Base-by-base conservation (phyloP, 2,329 filamentous ascomycete species). In the Karstenula rhodostoma region DNA sequence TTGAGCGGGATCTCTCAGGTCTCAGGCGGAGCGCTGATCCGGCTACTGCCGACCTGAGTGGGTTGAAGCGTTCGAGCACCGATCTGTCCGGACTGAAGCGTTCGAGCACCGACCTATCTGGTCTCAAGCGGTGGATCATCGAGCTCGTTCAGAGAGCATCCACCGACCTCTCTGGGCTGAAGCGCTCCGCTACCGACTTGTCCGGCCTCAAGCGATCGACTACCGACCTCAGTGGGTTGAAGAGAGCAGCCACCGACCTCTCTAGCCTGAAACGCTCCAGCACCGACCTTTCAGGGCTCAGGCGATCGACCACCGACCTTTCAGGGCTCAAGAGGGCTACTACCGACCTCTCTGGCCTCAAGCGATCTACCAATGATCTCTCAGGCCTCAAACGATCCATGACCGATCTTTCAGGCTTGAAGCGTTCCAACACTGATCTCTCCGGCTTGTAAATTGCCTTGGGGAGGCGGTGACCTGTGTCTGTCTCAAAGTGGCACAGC, bases 1-100 rank as follows among this genome's bases (percentile, higher is more conserved):
- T 54, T 32, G 22, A 29, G 17, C 43, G 51, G 33, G 51, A 54
- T 9, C 25, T 54, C 17, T 43, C 51, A 43, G 37, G 51, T 5
- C 51, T 54, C 51, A 54, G 9, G 25, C 51, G 51, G 6, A 15
- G 23, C 37, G 50, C 50, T 42, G 50, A 53, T 42, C 50, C 50
- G 50, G 50, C 25, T 23, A 35, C 23, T 53, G 51, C 51, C 40
- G 51, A 54, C 22, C 17, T 54, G 4, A 54, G 37, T 32, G 51
- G 51, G 17, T 25, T 54, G 37, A 54, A 44, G 51, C 51, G 51
- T 25, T 43, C 51, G 37, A 54, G 29, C 47, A 49, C 37, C 13
- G 51, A 54, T 40, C n/a, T 54, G 4, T 43, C 51, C 32, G 51
- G 51, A 8, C 22, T 54, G 17, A 54, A 54, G 37, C 51, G 51